Conservation (phyloP, 352 stramenopile genomes). For the Blastocystis sp. region DNA sequence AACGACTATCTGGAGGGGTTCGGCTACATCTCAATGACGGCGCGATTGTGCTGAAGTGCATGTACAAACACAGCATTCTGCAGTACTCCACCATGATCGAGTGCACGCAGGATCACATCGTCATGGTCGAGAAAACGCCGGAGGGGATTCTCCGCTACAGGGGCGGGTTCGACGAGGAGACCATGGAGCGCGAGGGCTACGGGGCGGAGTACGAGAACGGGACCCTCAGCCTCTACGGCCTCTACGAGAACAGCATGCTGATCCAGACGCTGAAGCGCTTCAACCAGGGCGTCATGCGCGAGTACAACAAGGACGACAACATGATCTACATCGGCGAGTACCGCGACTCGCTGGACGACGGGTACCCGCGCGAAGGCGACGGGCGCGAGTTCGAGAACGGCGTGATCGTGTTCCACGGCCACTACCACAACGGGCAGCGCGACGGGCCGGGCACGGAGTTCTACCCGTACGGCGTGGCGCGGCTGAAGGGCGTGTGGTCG, state of each 20-base stretch:
- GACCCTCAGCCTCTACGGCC: conserved; percentile 9
- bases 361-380: conserved; percentile 36
- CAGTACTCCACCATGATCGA: conserved; percentile 9
- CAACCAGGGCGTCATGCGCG: conserved; percentile 19
- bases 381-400: conserved; percentile 35
- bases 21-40: conserved; percentile 47
- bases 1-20: conserved; percentile 49
- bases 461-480: conserved; percentile 18
- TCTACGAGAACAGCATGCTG: conserved; percentile 15
- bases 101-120: conserved; percentile 15
- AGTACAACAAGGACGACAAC: not conserved
- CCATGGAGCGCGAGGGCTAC: conserved; percentile 8
- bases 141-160: not conserved
- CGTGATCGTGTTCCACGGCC: conserved; percentile 11
- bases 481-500: conserved; percentile 23
- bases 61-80: not conserved
- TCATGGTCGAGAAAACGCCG: conserved; percentile 30
- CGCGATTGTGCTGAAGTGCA: not conserved
- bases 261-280: conserved; percentile 29
- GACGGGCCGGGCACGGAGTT: conserved; percentile 29
- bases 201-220: conserved; percentile 49
- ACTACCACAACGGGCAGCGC: conserved; percentile 12
- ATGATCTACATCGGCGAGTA: conserved; percentile 24
- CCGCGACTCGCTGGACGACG: not conserved
- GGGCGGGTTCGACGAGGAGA: conserved; percentile 41